phyloP scores from a whole-genome alignment of 495 filamentous ascomycete species.

The Aspergillus ellipticus region DNA sequence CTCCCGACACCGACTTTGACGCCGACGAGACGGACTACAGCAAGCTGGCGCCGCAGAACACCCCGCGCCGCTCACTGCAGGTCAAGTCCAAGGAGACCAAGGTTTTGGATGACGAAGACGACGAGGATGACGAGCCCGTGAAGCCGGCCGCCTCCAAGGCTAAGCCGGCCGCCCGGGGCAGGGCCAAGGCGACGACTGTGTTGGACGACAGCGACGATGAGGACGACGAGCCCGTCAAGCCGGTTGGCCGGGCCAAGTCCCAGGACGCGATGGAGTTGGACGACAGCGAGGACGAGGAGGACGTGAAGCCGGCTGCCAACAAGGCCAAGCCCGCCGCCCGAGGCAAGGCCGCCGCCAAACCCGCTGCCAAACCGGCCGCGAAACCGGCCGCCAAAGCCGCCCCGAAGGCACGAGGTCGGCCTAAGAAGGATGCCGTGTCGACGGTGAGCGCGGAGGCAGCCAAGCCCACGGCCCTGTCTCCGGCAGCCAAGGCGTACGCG shows the following conservation, averaged over 20 bases:
- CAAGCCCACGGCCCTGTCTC: constrained; percentile 56
- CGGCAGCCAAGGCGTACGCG: constrained; percentile 79
- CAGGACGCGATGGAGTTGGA: constrained; percentile 16
- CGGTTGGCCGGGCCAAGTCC: constrained; percentile 32
- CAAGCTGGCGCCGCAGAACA: constrained; percentile 63
- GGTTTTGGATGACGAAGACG: constrained; percentile 27
- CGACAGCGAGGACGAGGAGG: constrained; percentile 26
- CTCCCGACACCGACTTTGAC: constrained; percentile 59
- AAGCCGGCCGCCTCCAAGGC: constrained; percentile 28
- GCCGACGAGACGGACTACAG: constrained; percentile 85
- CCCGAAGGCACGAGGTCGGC: constrained; percentile 46
- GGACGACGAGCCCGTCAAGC: constrained; percentile 13
- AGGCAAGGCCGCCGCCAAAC: constrained; percentile 24
- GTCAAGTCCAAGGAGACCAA: constrained; percentile 58
- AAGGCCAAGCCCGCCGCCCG: constrained; percentile 32
- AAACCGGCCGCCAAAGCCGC: constrained; percentile 28
- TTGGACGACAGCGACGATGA: too few species aligned
- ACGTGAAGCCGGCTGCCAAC: constrained; percentile 29
- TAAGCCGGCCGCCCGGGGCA: constrained; percentile 20
- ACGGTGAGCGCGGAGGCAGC: constrained; percentile 27
- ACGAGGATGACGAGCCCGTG: constrained; percentile 19
- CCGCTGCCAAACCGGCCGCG: constrained; percentile 27
- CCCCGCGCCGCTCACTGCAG: constrained; percentile 49
- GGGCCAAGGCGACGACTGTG: constrained; percentile 14
- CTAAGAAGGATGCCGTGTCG: constrained; percentile 45